Evolutionary conservation across 768 basidiomycete species (phyloP), one percentile per base, ranked within the genome.

Genomic region (Leccinum aurantiacum): DNA sequence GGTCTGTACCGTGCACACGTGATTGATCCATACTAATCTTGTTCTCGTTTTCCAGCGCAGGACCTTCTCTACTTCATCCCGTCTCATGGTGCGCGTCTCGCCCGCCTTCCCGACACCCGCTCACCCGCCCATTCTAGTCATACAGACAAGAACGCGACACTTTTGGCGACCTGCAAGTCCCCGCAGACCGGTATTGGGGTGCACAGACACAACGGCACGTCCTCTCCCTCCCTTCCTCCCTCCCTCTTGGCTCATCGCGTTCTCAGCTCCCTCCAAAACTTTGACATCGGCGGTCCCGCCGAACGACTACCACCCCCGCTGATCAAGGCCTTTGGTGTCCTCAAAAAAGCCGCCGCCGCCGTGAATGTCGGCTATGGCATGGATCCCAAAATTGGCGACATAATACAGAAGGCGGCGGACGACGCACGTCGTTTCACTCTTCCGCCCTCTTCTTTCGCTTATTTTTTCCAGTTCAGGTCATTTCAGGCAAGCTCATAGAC

Each of bases 261-360:
- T 17, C 35, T 2, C 29, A 93, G 93, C 49, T 96, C 94, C 19
- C 80, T 98, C 62, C 91, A 95, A 75, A 99, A 99, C 76, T 99
- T 99, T 67, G 95, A 99, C 72, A 99, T 99, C 66, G 97, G 97
- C 60, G 97, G 97, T 19, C 88, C 91, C 19, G 79, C 93, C 1
- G 97, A 99, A 74, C 87, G 95, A 60, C 85, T 98, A 63, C 97
- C 97, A 1, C 86, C 85, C 14, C 94, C 96, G n/a, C 79, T 99
- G 46, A 96, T 99, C 79, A 93, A 96, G 74, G 97, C 97, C 0
- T 99, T 99, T 65, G 97, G 95, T 69, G 87, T 97, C 9, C 82
- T 99, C 71, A 99, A 99, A 79, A 97, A 97, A 77, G 96, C 97
- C 5, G 97, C 96, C 2, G 88, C 94, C 10, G 78, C 89, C 57